Conservation (phyloP, 768 basidiomycete genomes). For the Coprinopsis strossmayeri region DNA sequence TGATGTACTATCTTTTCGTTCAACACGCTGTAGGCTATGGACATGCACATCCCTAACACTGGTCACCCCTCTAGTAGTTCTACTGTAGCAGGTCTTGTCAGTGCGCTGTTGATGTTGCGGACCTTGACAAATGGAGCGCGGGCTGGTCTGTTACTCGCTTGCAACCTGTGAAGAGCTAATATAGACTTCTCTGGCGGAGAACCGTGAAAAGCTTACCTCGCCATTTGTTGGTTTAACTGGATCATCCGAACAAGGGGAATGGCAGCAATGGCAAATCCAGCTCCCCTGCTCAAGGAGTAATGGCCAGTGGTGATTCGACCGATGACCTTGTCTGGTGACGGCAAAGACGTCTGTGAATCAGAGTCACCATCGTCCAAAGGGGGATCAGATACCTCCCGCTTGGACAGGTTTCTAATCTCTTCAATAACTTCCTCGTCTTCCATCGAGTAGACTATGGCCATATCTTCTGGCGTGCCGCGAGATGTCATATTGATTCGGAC, state of each 20-base stretch:
- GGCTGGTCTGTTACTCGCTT: slow-evolving; percentile 20
- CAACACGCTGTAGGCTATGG: neutral
- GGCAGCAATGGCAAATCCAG: slow-evolving; percentile 73
- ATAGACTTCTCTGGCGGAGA: neutral
- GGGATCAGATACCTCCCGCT: slow-evolving; percentile 12
- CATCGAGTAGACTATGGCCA: slow-evolving; percentile 66
- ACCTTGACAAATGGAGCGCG: slow-evolving; percentile 48
- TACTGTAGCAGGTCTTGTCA: slow-evolving; percentile 43
- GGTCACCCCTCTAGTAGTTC: slow-evolving; percentile 19
- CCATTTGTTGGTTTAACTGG: slow-evolving; percentile 41
- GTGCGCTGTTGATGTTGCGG: slow-evolving; percentile 51
- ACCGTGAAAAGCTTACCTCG: slow-evolving; percentile 22
- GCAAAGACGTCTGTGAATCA: slow-evolving; percentile 24
- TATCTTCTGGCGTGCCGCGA: slow-evolving; percentile 68
- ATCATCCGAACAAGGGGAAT: slow-evolving; percentile 51
- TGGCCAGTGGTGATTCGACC: slow-evolving; percentile 85
- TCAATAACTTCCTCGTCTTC: slow-evolving; percentile 44
- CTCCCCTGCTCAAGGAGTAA: slow-evolving; percentile 72
- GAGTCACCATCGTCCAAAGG: slow-evolving; percentile 19
- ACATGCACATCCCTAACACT: slow-evolving; percentile 4
- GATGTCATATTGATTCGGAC: slow-evolving; percentile 57
- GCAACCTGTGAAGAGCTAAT: slow-evolving; percentile 16
- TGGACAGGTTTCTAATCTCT: slow-evolving; percentile 15
- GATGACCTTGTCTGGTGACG: slow-evolving; percentile 44
- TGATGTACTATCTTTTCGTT: neutral